Percentiles rank a stretch among this genome's conserved stretches.
Evolutionary conservation across 805 yeast species (phyloP).

Genomic region (Sugiyamaella valdiviana): DNA sequence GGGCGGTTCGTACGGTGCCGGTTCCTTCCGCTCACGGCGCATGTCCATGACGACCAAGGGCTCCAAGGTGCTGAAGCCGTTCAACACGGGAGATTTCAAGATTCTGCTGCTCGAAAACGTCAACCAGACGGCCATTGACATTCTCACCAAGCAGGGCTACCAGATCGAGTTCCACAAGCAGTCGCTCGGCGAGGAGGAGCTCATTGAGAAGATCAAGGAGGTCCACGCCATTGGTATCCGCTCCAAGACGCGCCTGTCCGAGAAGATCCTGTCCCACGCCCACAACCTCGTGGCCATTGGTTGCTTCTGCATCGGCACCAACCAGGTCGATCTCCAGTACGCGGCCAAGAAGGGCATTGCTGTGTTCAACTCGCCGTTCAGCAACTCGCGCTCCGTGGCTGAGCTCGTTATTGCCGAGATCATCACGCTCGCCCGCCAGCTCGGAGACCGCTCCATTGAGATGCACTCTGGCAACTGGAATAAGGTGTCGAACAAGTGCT

Average conservation of each 20-base stretch:
- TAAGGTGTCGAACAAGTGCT: conserved; percentile 88
- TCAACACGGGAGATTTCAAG: conserved; percentile 91
- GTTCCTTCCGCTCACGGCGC: conserved; percentile 13
- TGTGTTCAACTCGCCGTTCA: conserved; percentile 97
- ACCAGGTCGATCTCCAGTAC: conserved; percentile 87
- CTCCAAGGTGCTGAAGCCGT: conserved; percentile 73
- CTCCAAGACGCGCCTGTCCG: conserved; percentile 88
- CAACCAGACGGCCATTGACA: conserved; percentile 83
- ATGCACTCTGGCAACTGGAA: conserved; percentile 97
- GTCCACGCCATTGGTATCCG: conserved; percentile 98
- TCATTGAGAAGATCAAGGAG: conserved; percentile 85
- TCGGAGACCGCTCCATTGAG: conserved; percentile 94
- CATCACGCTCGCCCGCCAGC: conserved; percentile 88
- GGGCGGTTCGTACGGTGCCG: conserved; percentile 3
- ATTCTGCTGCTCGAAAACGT: conserved; percentile 88
- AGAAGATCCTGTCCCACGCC: conserved; percentile 74
- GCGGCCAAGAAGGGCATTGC: conserved; percentile 94
- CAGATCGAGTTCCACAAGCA: conserved; percentile 92
- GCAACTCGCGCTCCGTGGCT: conserved; percentile 97
- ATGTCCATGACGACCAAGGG: conserved; percentile 11
- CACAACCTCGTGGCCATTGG: conserved; percentile 86
- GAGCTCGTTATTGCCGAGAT: conserved; percentile 95
- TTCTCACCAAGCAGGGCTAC: conserved; percentile 85
- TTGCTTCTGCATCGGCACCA: conserved; percentile 98
- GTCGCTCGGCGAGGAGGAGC: conserved; percentile 85